Base-by-base conservation (phyloP, 495 filamentous ascomycete genomes). In the Physcia stellaris region DNA sequence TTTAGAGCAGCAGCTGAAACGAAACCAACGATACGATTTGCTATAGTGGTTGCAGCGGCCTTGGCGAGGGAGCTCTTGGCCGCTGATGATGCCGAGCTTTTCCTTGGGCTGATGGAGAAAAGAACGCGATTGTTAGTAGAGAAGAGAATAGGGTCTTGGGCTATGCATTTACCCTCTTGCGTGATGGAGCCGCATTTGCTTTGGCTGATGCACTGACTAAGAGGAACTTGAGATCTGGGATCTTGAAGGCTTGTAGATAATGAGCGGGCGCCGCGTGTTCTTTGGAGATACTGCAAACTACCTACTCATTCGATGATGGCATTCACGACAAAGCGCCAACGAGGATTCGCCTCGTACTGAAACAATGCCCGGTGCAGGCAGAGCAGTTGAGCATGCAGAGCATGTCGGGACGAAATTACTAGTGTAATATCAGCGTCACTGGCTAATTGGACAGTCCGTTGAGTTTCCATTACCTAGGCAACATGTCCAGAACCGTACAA, bases 351-450 rank as follows among this genome's bases (percentile, higher is more conserved):
- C 84, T 17, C 79, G 72, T 1, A 92, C 81, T 13, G 78, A 68
- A 23, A 67, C 61, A 24, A 94, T 61, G 3, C 82, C 82, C 2
- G 74, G 71, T 3, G 56, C 51, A 16, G 75, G 67, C 40, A 76
- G 70, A 0, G 73, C 46, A 2, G 77, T 80, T 4, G 86, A 93
- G 58, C 86, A 94, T 52, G 71, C 66, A 0, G 72, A 65, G 57
- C 86, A 94, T 4, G 84, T 86, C 9, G 86, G 85, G 27, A 84
- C 62, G 60, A 93, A 92, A 29, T 72, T 74, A 56, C 82, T 87
- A 27, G n/a, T n/a, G n/a, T n/a, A n/a, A n/a, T n/a, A n/a, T n/a
- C n/a, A n/a, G n/a, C n/a, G n/a, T n/a, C n/a, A n/a, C n/a, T n/a
- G n/a, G n/a, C n/a, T n/a, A n/a, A n/a, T n/a, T n/a, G n/a, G n/a